phyloP scores from a whole-genome alignment of 192 early-diverging fungal species.

The Backusella mclennaniae region DNA sequence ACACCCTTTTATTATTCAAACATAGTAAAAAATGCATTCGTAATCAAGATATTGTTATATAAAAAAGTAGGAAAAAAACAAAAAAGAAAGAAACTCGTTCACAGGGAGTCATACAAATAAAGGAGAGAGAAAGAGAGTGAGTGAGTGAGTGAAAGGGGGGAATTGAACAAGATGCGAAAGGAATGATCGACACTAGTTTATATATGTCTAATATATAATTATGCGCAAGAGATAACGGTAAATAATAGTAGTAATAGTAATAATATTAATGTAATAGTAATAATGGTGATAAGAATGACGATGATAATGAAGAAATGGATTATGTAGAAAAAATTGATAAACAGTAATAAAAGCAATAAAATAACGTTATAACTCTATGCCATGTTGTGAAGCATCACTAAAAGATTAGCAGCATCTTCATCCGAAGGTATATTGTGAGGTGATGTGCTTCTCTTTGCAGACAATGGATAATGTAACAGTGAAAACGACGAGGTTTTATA shows the following conservation, averaged over 20 bases:
- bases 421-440: constrained; percentile 12
- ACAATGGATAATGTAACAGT: neutral
- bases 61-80: neutral
- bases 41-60: neutral
- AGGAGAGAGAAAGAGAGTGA: neutral
- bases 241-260: neutral
- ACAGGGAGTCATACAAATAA: constrained; percentile 2
- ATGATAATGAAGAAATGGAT: neutral
- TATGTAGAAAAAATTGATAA: neutral
- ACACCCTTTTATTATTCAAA: constrained; percentile 2
- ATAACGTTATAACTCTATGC: neutral
- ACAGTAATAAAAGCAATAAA: neutral
- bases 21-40: neutral
- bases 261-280: neutral
- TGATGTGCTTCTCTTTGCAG: constrained; percentile 21
- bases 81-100: neutral
- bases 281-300: neutral
- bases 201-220: constrained; percentile 1
- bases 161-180: neutral
- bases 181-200: constrained; percentile 2
- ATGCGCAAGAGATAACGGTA: neutral
- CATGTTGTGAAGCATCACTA: constrained; percentile 32
- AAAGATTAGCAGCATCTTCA: constrained; percentile 29
- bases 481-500: neutral
- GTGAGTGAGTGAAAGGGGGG: neutral